Evolutionary conservation across 2,329 filamentous ascomycete genomes (phyloP).

Genomic region (Colletotrichum melonis): DNA sequence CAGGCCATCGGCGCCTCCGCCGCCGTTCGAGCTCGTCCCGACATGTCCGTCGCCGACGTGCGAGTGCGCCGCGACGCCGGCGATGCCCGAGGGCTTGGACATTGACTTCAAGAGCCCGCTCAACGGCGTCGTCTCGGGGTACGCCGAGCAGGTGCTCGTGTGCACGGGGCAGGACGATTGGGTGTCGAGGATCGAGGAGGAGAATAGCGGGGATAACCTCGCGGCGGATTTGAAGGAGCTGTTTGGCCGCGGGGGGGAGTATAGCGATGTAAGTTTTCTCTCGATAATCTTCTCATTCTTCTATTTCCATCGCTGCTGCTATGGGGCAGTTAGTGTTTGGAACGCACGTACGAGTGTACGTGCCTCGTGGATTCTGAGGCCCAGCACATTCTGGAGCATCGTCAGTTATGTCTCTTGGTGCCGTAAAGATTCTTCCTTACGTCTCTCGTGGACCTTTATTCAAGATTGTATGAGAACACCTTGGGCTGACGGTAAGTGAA

Average conservation of each 20-base stretch:
- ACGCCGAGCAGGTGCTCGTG: slow-evolving; percentile 85
- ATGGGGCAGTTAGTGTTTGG: too few relatives aligned
- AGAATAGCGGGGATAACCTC: slow-evolving; percentile 74
- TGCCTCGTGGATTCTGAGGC: too few relatives aligned
- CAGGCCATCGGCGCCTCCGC: slow-evolving; percentile 15
- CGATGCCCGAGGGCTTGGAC: slow-evolving; percentile 73
- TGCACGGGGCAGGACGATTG: slow-evolving; percentile 86
- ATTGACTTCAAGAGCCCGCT: slow-evolving; percentile 80
- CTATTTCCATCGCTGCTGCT: not conserved
- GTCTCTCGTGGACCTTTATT: not conserved
- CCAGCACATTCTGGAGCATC: not conserved
- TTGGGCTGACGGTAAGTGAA: slow-evolving; percentile 47
- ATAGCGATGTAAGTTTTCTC: slow-evolving; percentile 69
- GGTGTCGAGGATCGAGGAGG: slow-evolving; percentile 86
- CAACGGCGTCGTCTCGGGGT: slow-evolving; percentile 81
- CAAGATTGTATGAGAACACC: not conserved
- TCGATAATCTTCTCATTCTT: not conserved
- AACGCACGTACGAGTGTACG: not conserved
- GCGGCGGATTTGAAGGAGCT: slow-evolving; percentile 79
- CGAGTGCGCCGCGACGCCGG: slow-evolving; percentile 74
- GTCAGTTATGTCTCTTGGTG: not conserved
- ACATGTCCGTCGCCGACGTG: slow-evolving; percentile 83
- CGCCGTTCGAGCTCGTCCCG: slow-evolving; percentile 56
- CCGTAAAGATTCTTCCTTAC: too few relatives aligned
- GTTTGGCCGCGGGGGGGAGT: slow-evolving; percentile 73